A percentile compares a stretch with the other conserved stretches of the same genome.
phyloP scores from a whole-genome alignment of 192 early-diverging fungal genomes.

The Geranomyces variabilis region DNA sequence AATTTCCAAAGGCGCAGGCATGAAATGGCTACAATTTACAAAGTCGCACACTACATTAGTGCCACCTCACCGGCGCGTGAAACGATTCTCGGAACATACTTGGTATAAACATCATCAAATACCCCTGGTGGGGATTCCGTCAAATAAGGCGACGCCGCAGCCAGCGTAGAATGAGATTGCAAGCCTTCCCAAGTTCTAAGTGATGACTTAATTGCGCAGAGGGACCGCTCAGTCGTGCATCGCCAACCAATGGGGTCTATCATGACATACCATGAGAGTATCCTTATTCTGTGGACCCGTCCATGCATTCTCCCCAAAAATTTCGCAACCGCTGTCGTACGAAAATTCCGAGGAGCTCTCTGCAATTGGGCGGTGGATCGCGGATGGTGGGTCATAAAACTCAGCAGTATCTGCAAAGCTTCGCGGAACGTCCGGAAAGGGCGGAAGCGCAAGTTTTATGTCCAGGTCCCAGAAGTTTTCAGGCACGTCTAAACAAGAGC shows the following conservation, averaged over 20 bases:
- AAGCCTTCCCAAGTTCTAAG: constrained; percentile 17
- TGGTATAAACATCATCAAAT: constrained; percentile 17
- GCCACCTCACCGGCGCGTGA: not conserved
- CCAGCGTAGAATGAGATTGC: not conserved
- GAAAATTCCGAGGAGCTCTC: not conserved
- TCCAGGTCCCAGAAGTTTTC: constrained; percentile 20
- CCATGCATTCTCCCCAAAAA: constrained; percentile 1
- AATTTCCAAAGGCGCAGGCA: not conserved
- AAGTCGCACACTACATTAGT: not conserved
- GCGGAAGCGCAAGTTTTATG: constrained; percentile 13
- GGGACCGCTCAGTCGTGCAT: no score
- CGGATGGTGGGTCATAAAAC: not conserved
- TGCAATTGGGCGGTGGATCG: not conserved
- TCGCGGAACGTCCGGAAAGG: not conserved
- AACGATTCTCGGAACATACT: not conserved
- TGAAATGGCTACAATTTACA: not conserved
- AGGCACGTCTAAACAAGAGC: not conserved
- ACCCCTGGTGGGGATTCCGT: constrained; percentile 12
- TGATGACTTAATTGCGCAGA: constrained; percentile 17
- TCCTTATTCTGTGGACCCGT: not conserved
- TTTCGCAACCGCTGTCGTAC: constrained; percentile 7
- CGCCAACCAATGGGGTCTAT: no score
- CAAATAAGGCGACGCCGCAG: constrained; percentile 17
- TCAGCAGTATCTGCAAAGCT: not conserved
- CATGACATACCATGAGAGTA: not conserved